Base-by-base conservation (phyloP, 768 basidiomycete species). In the Boletus barrowsii region DNA sequence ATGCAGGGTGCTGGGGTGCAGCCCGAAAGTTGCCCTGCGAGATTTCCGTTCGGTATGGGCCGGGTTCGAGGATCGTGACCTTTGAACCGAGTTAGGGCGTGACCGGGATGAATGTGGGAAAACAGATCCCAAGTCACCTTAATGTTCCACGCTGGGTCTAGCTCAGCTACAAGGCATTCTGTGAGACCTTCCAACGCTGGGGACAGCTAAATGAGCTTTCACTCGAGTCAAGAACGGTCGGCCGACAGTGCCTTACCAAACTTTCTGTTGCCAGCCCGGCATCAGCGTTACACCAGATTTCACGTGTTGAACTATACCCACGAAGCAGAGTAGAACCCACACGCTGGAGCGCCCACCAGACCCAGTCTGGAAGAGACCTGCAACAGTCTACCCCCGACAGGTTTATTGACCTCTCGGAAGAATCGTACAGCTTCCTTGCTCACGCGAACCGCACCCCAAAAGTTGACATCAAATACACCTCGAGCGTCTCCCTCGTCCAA, bases 321-420 rank as follows among this genome's bases (percentile, higher is more conserved):
- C 68, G 68, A 62, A 26, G 71, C 69, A 22, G 51, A 39, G 36
- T 73, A 73, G 26, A 60, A 62, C 7, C 58, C 63, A 8, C 18
- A 10, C 1, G 46, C 51, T 4, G 63, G 55, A 1, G 1, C 2
- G 4, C 61, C 72, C 0, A 52, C 51, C 7, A 76, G 14, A 4
- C 73, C 76, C 2, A 66, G 49, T 42, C 58, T 56, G 3, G 76
- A 76, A 30, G 70, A 72, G n/a, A 69, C 68, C 42, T 76, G 73
- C 5, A 79, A 54, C 10, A 79, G 56, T 11, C 68, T 61, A 1
- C 78, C 76, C 8, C 75, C 75, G 0, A 56, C 52, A 0, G 77
- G 75, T 15, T 61, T 63, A 48, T 76, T 75, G 33, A 69, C 65
- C 41, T 76, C 71, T 10, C 75, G 68, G 59, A 78, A 75, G 49